phyloP scores from a whole-genome alignment of 1,284 basidiomycete species.

The Neonothopanus nambi region DNA sequence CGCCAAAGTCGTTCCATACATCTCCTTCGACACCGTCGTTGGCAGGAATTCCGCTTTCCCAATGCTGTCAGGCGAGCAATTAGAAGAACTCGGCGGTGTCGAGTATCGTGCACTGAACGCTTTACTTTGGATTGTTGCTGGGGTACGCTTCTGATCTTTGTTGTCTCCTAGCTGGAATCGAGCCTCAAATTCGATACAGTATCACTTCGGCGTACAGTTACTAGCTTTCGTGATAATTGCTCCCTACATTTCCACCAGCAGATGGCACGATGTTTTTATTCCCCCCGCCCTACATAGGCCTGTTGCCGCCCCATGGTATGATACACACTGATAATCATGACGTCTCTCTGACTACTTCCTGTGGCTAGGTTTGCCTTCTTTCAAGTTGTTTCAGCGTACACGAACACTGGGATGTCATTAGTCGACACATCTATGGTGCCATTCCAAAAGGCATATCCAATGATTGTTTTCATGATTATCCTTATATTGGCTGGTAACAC shows the following conservation, averaged over 20 bases:
- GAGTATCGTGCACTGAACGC: slow-evolving; percentile 90
- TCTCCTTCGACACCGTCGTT: slow-evolving; percentile 83
- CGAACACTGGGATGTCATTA: slow-evolving; percentile 88
- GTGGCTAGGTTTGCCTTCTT: slow-evolving; percentile 79
- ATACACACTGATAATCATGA: not conserved
- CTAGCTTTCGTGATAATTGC: slow-evolving; percentile 72
- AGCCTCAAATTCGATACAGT: slow-evolving; percentile 44
- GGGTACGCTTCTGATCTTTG: slow-evolving; percentile 41
- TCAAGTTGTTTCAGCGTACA: slow-evolving; percentile 86
- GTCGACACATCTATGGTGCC: slow-evolving; percentile 90
- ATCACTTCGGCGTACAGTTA: slow-evolving; percentile 71
- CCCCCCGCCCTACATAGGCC: slow-evolving; percentile 53
- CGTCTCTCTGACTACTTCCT: not conserved
- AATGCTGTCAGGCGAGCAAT: slow-evolving; percentile 76
- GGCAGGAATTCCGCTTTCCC: slow-evolving; percentile 90
- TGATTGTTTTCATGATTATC: slow-evolving; percentile 68
- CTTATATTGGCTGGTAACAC: slow-evolving; percentile 90
- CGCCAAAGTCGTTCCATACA: slow-evolving; percentile 72
- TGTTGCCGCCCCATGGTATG: slow-evolving; percentile 62
- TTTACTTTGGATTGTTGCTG: slow-evolving; percentile 74
- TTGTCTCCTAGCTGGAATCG: slow-evolving; percentile 12
- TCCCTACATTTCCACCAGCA: slow-evolving; percentile 66
- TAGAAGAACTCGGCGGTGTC: slow-evolving; percentile 91
- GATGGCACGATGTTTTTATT: slow-evolving; percentile 57
- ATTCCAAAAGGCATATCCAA: slow-evolving; percentile 83